Percentiles rank a stretch among this genome's conserved stretches.
phyloP scores from a whole-genome alignment of 2,329 filamentous ascomycete genomes.

The Nothopassalora personata region DNA sequence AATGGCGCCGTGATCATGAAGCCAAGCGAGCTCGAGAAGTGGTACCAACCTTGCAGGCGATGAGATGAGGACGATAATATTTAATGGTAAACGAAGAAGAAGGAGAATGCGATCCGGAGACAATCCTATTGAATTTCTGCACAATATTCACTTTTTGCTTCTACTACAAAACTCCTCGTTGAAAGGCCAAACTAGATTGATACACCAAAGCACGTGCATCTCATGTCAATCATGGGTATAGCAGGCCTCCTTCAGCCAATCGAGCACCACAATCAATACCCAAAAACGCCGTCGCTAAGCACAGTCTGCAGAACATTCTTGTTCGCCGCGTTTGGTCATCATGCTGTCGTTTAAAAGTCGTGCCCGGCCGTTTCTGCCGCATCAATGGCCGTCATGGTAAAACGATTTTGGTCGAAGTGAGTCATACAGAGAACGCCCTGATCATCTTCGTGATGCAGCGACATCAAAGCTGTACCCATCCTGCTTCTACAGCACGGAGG shows the following conservation, averaged over 20 bases:
- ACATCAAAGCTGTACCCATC: slow-evolving; percentile 30
- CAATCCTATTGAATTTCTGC: background rate
- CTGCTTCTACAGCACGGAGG: slow-evolving; percentile 28
- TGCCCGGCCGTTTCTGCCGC: background rate
- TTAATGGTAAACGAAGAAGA: background rate
- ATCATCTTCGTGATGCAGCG: slow-evolving; percentile 1
- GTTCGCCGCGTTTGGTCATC: background rate
- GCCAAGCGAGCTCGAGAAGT: no score
- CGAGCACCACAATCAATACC: background rate
- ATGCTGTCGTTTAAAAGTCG: background rate
- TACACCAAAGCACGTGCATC: background rate
- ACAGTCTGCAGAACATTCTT: background rate
- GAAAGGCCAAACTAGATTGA: background rate
- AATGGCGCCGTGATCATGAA: no score
- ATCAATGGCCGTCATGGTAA: background rate
- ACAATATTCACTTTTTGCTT: background rate
- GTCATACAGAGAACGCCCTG: background rate
- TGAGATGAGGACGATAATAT: background rate
- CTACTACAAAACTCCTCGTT: background rate
- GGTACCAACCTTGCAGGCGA: background rate
- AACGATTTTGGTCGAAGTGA: background rate
- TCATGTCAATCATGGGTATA: background rate
- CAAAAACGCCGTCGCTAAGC: background rate
- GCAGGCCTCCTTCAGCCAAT: background rate
- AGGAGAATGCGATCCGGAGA: background rate